Base-by-base conservation (phyloP, 441 rosid genomes). In the Erysimum cheiri region DNA sequence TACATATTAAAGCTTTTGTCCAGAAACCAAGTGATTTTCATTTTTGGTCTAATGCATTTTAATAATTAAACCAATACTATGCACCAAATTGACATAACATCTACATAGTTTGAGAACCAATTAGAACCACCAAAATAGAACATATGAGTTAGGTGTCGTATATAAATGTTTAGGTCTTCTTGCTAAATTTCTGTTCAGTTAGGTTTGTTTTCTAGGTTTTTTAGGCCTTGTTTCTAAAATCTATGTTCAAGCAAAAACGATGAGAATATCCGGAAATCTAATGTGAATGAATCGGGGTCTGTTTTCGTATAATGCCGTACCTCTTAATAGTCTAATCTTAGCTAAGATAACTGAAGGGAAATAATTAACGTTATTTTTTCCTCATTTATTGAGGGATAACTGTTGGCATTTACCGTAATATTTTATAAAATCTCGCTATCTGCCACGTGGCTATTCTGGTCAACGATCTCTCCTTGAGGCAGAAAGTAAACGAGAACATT, bases 401-500 rank as follows among this genome's bases (percentile, higher is more conserved):
- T 54, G 14, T 29, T 71, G 32, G 33, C 41, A 60, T 40, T 43
- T 54, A 63, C 57, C 47, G 39, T 71, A 63, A n/a, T 54, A 43
- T 3, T 55, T 19, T n/a, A 15, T 6, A 1, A n/a, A 31, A 37
- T 28, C 5, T 22, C 13, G 0, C 0, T 8, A 14, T 33, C 9
- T 11, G 22, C 71, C 77, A 73, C 77, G 72, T 73, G 39, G 43
- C 32, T 0, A 4, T 35, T 39, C 2, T 31, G 8, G 69, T 67
- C 73, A 74, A 67, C 68, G 17, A 41, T 52, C 62, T 60, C 68
- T 67, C 64, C 58, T n/a, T 15, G 8, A 13, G 28, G 55, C 63
- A 50, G 1, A 48, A 57, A 72, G 60, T 58, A 49, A 59, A 66
- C 72, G 39, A 39, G 2, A 65, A 35, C 22, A 59, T 7, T 58